A percentile compares a stretch with the other conserved stretches of the same genome.
Conservation (phyloP, 1,284 basidiomycete species). For the Vanrija pseudolonga region DNA sequence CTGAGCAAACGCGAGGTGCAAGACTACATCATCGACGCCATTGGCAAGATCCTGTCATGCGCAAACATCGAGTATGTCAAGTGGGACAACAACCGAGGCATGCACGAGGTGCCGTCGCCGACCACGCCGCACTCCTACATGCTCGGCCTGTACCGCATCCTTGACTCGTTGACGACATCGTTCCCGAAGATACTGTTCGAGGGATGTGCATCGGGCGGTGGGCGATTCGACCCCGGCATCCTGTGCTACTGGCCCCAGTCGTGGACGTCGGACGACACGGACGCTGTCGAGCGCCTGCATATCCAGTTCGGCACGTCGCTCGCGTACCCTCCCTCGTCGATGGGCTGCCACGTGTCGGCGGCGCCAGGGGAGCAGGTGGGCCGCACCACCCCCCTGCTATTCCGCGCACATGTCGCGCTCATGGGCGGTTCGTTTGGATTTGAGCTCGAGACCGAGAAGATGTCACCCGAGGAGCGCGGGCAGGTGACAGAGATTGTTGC, state of each 20-base stretch:
- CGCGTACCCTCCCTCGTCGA: constrained; percentile 22
- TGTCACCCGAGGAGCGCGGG: constrained; percentile 14
- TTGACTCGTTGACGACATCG: constrained; percentile 18
- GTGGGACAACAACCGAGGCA: constrained; percentile 30
- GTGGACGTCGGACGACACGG: constrained; percentile 33
- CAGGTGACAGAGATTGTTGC: constrained; percentile 14
- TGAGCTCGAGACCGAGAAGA: constrained; percentile 20
- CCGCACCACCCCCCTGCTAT: constrained; percentile 21
- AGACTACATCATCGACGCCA: constrained; percentile 24
- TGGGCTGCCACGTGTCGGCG: constrained; percentile 26
- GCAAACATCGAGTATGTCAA: constrained; percentile 28
- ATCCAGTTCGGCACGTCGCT: constrained; percentile 30
- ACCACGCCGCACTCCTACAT: constrained; percentile 22
- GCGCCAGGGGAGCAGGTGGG: constrained; percentile 26
- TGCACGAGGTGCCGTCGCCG: constrained; percentile 24
- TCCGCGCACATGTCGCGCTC: constrained; percentile 33
- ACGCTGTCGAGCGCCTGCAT: constrained; percentile 20
- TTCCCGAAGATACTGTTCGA: constrained; percentile 28
- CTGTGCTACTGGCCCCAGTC: constrained; percentile 25
- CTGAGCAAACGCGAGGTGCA: constrained; percentile 21
- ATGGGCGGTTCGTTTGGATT: constrained; percentile 32
- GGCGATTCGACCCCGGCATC: constrained; percentile 27
- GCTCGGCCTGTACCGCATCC: constrained; percentile 27
- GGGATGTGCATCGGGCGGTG: constrained; percentile 31
- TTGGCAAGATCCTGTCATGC: constrained; percentile 13